These are phyloP conservation scores for Arthrobotrys sphaeroides DNA, from an alignment of 2,329 filamentous ascomycete genomes.

Conservation along the genomic window DNA sequence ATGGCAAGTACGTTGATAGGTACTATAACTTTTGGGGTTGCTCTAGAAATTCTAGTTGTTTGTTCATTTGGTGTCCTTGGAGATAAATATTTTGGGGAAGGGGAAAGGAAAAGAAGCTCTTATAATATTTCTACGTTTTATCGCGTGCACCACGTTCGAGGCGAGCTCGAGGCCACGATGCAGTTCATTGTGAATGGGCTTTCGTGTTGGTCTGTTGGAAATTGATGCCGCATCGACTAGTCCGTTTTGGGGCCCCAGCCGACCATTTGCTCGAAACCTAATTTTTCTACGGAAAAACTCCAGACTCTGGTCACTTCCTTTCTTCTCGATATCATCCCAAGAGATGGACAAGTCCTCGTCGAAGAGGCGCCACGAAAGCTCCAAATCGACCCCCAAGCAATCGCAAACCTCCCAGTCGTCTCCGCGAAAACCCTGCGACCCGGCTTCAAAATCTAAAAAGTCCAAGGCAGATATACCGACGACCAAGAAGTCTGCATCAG, in stretches of 20 bases:
- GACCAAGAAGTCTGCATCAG: conserved; percentile 4
- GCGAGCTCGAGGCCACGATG: too few species aligned
- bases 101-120: neutral
- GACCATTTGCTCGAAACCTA: conserved; percentile 15
- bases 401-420: neutral
- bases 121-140: too few species aligned
- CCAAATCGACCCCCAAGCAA: neutral
- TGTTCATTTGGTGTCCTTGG: neutral
- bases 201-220: conserved; percentile 30
- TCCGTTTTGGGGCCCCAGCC: conserved; percentile 27
- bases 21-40: neutral
- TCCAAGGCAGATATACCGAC: neutral
- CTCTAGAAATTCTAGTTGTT: neutral
- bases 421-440: neutral
- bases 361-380: conserved; percentile 18
- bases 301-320: neutral
- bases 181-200: too few species aligned
- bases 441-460: conserved; percentile 4
- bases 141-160: too few species aligned
- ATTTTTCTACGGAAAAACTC: conserved; percentile 29
- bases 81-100: too few species aligned
- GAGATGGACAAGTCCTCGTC: conserved; percentile 41
- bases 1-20: neutral
- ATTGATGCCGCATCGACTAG: conserved; percentile 2
- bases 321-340: conserved; percentile 3